phyloP scores from a whole-genome alignment of 805 yeast genomes.

The Aciculoconidium aculeatum region DNA sequence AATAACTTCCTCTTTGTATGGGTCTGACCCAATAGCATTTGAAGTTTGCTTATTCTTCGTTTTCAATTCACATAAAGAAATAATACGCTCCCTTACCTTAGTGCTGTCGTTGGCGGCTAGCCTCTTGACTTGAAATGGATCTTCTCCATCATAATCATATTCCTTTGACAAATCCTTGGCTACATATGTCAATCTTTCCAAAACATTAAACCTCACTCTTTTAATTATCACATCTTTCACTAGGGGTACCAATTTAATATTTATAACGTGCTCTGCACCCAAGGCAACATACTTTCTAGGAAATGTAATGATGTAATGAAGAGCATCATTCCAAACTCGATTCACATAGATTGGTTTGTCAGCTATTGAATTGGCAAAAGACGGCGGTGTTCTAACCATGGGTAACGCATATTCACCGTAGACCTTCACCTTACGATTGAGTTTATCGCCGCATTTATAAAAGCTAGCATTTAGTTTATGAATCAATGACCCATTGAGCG shows the following conservation, averaged over 20 bases:
- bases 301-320: slow-evolving; percentile 65
- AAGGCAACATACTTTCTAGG: slow-evolving; percentile 65
- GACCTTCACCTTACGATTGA: slow-evolving; percentile 30
- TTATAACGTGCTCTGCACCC: slow-evolving; percentile 54
- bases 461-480: slow-evolving; percentile 40
- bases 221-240: slow-evolving; percentile 57
- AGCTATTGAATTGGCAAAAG: slow-evolving; percentile 49
- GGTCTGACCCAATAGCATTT: slow-evolving; percentile 31
- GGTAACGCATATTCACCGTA: slow-evolving; percentile 34
- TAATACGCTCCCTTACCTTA: slow-evolving; percentile 41
- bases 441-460: slow-evolving; percentile 31
- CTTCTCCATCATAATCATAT: slow-evolving; percentile 43
- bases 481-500: slow-evolving; percentile 44
- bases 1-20: slow-evolving; percentile 55
- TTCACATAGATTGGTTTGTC: slow-evolving; percentile 76
- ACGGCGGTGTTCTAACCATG: slow-evolving; percentile 50
- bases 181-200: slow-evolving; percentile 60
- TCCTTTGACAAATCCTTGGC: slow-evolving; percentile 50
- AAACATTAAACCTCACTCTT: slow-evolving; percentile 57
- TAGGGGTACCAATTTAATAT: slow-evolving; percentile 61
- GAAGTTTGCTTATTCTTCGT: slow-evolving; percentile 37
- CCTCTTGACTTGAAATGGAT: slow-evolving; percentile 13
- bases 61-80: slow-evolving; percentile 59
- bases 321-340: slow-evolving; percentile 65
- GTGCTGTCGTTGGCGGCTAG: slow-evolving; percentile 5